Base-by-base conservation (phyloP, 352 stramenopile species). In the Globisporangium recalcitrans region DNA sequence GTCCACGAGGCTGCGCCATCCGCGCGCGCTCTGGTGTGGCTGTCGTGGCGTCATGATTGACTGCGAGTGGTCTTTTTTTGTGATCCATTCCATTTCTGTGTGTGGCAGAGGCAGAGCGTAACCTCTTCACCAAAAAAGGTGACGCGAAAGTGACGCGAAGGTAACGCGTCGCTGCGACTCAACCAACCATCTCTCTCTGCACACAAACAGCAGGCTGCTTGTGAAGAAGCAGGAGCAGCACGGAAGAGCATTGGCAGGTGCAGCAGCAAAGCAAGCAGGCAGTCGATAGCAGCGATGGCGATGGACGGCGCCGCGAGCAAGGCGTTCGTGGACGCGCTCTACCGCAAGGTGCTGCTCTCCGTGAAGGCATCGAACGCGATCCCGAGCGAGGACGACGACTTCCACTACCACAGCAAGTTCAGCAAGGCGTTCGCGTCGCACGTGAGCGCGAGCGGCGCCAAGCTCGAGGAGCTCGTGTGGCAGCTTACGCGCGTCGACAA, bases 351-450 rank as follows among this genome's bases (percentile, higher is more conserved):
- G 61, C 60, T 91, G 58, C 73, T 87, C 26, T 74, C 74, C 7
- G 86, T 95, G 21, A 95, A 95, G 70, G 86, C 83, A 8, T 91
- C 86, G 44, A 95, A 95, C 67, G 80, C 56, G 0, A 71, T 95
- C 22, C 75, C 79, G 22, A 89, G 69, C 8, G 84, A 92, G 56
- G 82, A 95, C 58, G 86, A 95, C 60, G 86, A 88, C 31, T 95
- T 88, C 62, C 78, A 95, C 66, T 95, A 81, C 69, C 82, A 95
- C 67, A 67, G 65, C 63, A 81, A 90, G 63, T 93, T 93, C 67
- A 91, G 77, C 66, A 52, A 69, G 44, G 74, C 73, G 11, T 91
- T 91, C 51, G 62, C 72, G 6, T 29, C 71, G 10, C 67, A 75
- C 21, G 71, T 75, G 49, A 71, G 74, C 21, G 31, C 57, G 21